phyloP scores from a whole-genome alignment of 169 alveolate species.

The Cyclospora cayetanensis region DNA sequence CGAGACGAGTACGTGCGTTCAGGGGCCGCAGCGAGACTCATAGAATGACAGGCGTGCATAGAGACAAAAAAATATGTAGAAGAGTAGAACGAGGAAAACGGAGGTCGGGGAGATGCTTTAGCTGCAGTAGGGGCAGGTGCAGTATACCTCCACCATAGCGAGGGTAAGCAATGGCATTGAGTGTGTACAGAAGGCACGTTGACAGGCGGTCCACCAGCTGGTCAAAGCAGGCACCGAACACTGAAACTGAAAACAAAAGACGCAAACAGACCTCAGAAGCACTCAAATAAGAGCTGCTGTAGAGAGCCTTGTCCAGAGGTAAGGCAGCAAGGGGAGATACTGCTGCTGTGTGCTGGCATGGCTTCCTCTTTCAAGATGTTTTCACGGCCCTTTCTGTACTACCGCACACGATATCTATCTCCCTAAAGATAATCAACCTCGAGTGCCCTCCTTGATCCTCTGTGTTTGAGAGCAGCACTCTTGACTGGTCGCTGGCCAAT shows the following conservation, averaged over 20 bases:
- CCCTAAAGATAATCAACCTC: background rate
- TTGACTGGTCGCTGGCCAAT: background rate
- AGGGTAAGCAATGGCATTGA: constrained; percentile 52
- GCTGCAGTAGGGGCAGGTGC: background rate
- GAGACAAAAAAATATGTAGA: background rate
- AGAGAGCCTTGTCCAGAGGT: too few species aligned
- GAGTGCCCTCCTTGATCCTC: background rate
- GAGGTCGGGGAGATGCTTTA: background rate
- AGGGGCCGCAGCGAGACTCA: too few species aligned
- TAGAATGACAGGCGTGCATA: too few species aligned
- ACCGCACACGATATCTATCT: background rate
- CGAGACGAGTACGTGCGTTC: too few species aligned
- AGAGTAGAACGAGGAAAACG: background rate
- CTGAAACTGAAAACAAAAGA: constrained; percentile 59
- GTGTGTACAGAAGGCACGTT: constrained; percentile 52
- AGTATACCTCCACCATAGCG: constrained; percentile 11
- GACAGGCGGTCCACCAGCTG: constrained; percentile 72
- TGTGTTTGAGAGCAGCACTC: background rate
- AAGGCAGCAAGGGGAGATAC: too few species aligned
- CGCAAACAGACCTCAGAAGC: background rate
- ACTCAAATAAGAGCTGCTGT: background rate
- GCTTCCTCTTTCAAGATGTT: too few species aligned
- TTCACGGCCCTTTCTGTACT: too few species aligned
- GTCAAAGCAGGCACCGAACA: constrained; percentile 70
- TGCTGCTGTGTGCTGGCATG: too few species aligned